Percentiles rank a stretch among this genome's conserved stretches.
Evolutionary conservation across 495 filamentous ascomycete genomes (phyloP).

Genomic region (Tuber umbilicatum): DNA sequence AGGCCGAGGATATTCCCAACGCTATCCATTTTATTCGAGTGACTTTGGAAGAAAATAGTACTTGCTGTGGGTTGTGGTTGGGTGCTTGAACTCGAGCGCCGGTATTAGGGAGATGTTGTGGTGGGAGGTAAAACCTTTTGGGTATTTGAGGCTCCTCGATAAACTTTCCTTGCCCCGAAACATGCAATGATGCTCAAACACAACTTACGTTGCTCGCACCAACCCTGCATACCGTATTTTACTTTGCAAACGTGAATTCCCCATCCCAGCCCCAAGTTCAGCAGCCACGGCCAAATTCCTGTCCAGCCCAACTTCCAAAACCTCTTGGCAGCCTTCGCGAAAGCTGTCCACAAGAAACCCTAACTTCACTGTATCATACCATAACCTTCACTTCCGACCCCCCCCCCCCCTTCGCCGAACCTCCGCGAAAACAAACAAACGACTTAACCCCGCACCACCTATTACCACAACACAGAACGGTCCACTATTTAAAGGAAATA

Average conservation of each 20-base stretch:
- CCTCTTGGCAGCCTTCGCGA: background rate
- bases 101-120: slow-evolving; percentile 16
- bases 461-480: background rate
- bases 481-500: background rate
- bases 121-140: slow-evolving; percentile 7
- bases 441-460: background rate
- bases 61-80: background rate
- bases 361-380: background rate
- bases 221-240: background rate
- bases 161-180: background rate
- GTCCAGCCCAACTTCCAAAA: background rate
- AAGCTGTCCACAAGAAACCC: slow-evolving; percentile 2
- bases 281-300: background rate
- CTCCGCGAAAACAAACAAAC: background rate
- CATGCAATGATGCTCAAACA: background rate
- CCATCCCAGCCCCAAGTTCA: background rate
- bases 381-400: background rate
- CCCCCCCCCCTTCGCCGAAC: background rate
- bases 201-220: background rate
- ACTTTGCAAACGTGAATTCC: background rate
- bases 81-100: slow-evolving; percentile 7
- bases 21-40: slow-evolving; percentile 25
- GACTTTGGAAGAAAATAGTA: background rate
- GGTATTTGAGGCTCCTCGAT: background rate
- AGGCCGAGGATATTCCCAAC: slow-evolving; percentile 20